phyloP scores from a whole-genome alignment of 371 early-diverging fungal species.

The Nematocida sp. region DNA sequence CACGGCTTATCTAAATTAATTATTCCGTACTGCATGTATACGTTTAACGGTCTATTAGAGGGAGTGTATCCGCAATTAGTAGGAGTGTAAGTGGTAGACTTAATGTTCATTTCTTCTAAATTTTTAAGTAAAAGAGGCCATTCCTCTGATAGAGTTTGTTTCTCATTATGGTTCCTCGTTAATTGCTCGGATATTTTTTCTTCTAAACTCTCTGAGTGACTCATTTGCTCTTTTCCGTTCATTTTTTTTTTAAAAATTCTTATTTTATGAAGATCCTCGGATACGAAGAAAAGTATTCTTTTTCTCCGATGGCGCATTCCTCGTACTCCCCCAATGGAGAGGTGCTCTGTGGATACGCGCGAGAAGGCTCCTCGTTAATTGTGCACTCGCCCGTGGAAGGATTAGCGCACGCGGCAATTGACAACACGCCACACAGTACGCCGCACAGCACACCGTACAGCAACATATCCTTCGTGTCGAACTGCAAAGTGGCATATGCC shows the following conservation, averaged over 20 bases:
- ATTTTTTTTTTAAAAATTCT: background rate
- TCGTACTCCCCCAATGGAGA: slow-evolving; percentile 18
- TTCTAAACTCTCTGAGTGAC: background rate
- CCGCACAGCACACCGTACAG: background rate
- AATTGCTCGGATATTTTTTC: slow-evolving; percentile 14
- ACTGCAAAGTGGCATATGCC: background rate
- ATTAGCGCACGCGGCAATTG: background rate
- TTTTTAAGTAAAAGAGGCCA: slow-evolving; percentile 69
- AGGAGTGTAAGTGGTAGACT: slow-evolving; percentile 93
- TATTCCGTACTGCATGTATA: slow-evolving; percentile 81
- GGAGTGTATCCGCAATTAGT: slow-evolving; percentile 88
- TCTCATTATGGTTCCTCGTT: slow-evolving; percentile 4
- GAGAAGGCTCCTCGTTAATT: background rate
- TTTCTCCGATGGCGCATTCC: background rate
- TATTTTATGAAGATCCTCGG: no score
- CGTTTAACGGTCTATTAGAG: slow-evolving; percentile 79
- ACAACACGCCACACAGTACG: no score
- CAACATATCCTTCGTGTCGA: slow-evolving; percentile 1
- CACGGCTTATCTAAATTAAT: slow-evolving; percentile 96
- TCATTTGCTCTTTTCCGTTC: background rate
- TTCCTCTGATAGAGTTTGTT: slow-evolving; percentile 23
- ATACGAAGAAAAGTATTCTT: background rate
- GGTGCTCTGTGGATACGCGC: slow-evolving; percentile 23
- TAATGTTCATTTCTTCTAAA: slow-evolving; percentile 90
- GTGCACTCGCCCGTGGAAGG: slow-evolving; percentile 33